Base-by-base conservation (phyloP, 441 rosid genomes). In the Macaranga tanarius region DNA sequence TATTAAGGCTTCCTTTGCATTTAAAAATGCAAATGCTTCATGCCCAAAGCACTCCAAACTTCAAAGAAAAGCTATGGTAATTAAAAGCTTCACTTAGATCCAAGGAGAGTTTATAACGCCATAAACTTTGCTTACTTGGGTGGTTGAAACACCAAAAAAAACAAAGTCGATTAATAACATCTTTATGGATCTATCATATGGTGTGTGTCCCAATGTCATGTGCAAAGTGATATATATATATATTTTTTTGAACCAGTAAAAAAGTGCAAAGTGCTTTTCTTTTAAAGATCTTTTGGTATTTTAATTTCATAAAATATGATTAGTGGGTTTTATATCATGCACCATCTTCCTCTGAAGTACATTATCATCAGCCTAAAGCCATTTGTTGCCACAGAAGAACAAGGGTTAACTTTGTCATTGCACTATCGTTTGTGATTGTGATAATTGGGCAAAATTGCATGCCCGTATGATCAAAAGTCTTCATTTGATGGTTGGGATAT, bases 71-170 rank as follows among this genome's bases (percentile, higher is more conserved):
- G 16, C 55, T 42, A 66, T 69, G 59, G 26, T 57, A 66, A 52
- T 68, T 22, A 69, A 31, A 23, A 4, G 56, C 67, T 56, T 68
- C 64, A n/a, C 72, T 66, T 44, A 65, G 77, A 71, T 81, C 67
- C 13, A 59, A 69, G 67, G n/a, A 45, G 38, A 70, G 44, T 38
- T 38, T 47, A 17, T 62, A 59, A 57, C 26, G 59, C 26, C 65
- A 59, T 70, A 26, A 38, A 61, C 23, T 59, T 19, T 61, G 42
- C 50, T 4, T 45, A 23, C 38, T 69, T 73, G n/a, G 63, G 40
- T 7, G 9, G 51, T 57, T 54, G 45, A 77, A 6, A 19, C 2
- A 17, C 22, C 19, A n/a, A 52, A n/a, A n/a, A 17, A 52, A 52
- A 17, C 3, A 73, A 55, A 26, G 47, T 38, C n/a, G 52, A 9